These are phyloP conservation scores for Elongisporangium anandrum DNA, from an alignment of 352 stramenopile species.

Conservation along the genomic window DNA sequence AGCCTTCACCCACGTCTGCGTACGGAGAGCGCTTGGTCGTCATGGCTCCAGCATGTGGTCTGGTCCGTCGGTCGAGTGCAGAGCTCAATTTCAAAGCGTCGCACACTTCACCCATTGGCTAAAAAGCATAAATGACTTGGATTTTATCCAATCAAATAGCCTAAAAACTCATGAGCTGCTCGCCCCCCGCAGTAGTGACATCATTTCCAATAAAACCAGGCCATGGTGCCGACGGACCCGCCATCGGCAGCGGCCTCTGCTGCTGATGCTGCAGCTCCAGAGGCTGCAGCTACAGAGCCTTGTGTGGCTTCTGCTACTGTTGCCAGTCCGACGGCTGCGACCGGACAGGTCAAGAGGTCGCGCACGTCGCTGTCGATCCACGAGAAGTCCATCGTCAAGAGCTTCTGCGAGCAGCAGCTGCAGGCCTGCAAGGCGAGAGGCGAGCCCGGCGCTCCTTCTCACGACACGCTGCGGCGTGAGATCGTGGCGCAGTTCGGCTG, in stretches of 20 bases:
- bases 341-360: constrained; percentile 9
- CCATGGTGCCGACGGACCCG: neutral
- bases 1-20: neutral
- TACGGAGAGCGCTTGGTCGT: neutral
- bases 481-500: constrained; percentile 53
- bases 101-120: neutral
- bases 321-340: neutral
- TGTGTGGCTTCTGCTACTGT: neutral
- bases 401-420: constrained; percentile 67
- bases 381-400: constrained; percentile 72
- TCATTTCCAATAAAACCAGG: neutral
- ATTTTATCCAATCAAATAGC: too few relatives aligned
- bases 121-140: neutral
- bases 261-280: neutral
- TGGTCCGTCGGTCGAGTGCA: too few relatives aligned
- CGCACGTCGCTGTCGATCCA: constrained; percentile 61
- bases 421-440: constrained; percentile 47
- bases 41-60: neutral
- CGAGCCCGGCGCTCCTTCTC: constrained; percentile 43
- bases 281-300: too few relatives aligned
- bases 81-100: neutral
- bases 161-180: neutral
- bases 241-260: neutral
- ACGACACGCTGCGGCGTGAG: constrained; percentile 52
- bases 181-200: neutral